Base-by-base conservation (phyloP, 352 stramenopile genomes). In the Pythium rishiriense region DNA sequence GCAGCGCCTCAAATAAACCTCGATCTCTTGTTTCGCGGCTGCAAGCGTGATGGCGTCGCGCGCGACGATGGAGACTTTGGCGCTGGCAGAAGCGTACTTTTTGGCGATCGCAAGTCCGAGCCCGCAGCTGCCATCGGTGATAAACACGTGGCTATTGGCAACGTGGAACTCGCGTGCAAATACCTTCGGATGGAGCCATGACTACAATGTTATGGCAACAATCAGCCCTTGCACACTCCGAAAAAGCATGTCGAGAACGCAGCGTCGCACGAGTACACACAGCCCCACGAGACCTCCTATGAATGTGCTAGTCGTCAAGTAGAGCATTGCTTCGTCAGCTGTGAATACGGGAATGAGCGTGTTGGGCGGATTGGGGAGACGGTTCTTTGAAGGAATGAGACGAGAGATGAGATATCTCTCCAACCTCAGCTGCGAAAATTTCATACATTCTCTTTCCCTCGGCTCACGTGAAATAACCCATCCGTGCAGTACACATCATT, bases 31-130 rank as follows among this genome's bases (percentile, higher is more conserved):
- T 14, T 73, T 69, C 29, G 69, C 74, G 10, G 35, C 64, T 25
- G 83, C 72, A 8, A 89, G 66, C 39, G 39, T 26, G 8, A 67
- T 66, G 22, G 51, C 63, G 29, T 59, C 72, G 29, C 75, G 67
- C 14, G 73, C 77, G 19, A 89, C 60, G 21, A 89, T 66, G 10
- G 78, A 69, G 22, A 78, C 66, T 31, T 81, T 81, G n/a, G 82
- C 82, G 9, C 76, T 78, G 17, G 70, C 70, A 3, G 59, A 56
- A 0, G 70, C 64, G 41, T 89, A 91, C 10, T 85, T 78, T 26
- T 75, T 83, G 54, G 82, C 82, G 49, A 89, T 72, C 37, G 78
- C 74, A 26, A 91, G 70, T 4, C 82, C 80, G 8, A 89, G 43
- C 0, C 73, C 73, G n/a, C 68, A 68, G 28, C 69, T 78, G 9